A percentile compares a stretch with the other conserved stretches of the same genome.
Evolutionary conservation across 2,329 filamentous ascomycete genomes (phyloP).

Genomic region (Ampelomyces quisqualis): DNA sequence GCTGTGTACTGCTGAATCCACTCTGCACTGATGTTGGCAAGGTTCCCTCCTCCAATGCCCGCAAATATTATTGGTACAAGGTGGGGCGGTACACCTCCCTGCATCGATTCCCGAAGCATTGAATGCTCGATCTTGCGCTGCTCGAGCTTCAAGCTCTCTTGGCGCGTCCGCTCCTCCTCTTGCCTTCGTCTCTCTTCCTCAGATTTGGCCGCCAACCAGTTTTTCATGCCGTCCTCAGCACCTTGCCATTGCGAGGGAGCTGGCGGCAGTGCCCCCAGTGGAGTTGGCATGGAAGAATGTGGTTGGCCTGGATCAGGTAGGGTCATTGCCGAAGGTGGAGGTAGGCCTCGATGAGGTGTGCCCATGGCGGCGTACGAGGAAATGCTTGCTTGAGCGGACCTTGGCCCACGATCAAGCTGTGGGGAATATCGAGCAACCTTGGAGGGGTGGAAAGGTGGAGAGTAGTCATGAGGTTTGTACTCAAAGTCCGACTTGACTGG

Average conservation of each 20-base stretch:
- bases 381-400: slow-evolving; percentile 47
- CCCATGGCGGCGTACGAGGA: slow-evolving; percentile 50
- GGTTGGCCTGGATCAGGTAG: slow-evolving; percentile 51
- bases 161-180: slow-evolving; percentile 56
- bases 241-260: slow-evolving; percentile 53
- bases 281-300: slow-evolving; percentile 37
- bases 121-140: slow-evolving; percentile 55
- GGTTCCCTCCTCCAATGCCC: slow-evolving; percentile 52
- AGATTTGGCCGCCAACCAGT: slow-evolving; percentile 53
- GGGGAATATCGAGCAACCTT: slow-evolving; percentile 44
- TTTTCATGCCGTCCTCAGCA: slow-evolving; percentile 55
- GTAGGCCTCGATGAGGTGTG: slow-evolving; percentile 55
- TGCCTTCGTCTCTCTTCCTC: slow-evolving; percentile 57
- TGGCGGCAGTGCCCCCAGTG: slow-evolving; percentile 47
- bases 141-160: slow-evolving; percentile 52
- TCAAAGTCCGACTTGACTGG: slow-evolving; percentile 51
- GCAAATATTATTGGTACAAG: slow-evolving; percentile 57
- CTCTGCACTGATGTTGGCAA: slow-evolving; percentile 52
- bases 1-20: slow-evolving; percentile 54
- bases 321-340: slow-evolving; percentile 56
- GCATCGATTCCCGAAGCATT: slow-evolving; percentile 55
- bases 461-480: slow-evolving; percentile 53
- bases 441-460: slow-evolving; percentile 45
- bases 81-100: slow-evolving; percentile 53
- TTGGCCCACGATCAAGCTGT: slow-evolving; percentile 44